Evolutionary conservation across 306 rosid species (phyloP).

Genomic region (Inga laurina): DNA sequence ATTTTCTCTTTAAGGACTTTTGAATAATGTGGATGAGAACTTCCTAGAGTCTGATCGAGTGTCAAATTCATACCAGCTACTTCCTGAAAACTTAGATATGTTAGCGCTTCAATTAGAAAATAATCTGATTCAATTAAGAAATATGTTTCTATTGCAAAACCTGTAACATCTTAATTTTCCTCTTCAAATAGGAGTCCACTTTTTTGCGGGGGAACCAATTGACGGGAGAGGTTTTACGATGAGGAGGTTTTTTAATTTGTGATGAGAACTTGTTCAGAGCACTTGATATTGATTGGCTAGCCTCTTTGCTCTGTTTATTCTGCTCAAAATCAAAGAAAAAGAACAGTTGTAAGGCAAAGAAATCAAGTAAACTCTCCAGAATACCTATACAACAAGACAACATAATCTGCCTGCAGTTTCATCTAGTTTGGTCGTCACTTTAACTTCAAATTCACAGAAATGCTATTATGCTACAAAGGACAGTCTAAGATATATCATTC

Average conservation of each 20-base stretch:
- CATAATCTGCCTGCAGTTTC: conserved; percentile 3
- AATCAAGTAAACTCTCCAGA: neutral
- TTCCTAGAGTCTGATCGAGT: conserved; percentile 91
- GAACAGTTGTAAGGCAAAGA: neutral
- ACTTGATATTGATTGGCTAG: conserved; percentile 47
- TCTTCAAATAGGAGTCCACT: conserved; percentile 79
- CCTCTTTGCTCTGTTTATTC: conserved; percentile 64
- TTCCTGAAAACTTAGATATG: conserved; percentile 47
- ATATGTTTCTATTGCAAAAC: conserved; percentile 37
- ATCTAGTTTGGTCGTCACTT: neutral
- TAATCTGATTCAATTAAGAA: conserved; percentile 2
- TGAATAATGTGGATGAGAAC: conserved; percentile 89
- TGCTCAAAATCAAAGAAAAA: conserved; percentile 39
- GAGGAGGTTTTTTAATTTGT: conserved; percentile 82
- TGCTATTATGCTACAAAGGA: neutral
- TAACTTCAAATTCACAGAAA: conserved; percentile 15
- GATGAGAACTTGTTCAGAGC: conserved; percentile 66
- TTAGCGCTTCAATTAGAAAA: conserved; percentile 20
- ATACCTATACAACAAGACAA: neutral
- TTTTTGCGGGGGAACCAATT: conserved; percentile 93
- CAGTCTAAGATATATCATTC: neutral
- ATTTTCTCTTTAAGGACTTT: conserved; percentile 83
- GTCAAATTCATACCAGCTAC: conserved; percentile 82
- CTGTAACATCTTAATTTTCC: conserved; percentile 95
- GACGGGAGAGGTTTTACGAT: conserved; percentile 76